Base-by-base conservation (phyloP, 257 asterid genomes). In the Gentiana straminea region DNA sequence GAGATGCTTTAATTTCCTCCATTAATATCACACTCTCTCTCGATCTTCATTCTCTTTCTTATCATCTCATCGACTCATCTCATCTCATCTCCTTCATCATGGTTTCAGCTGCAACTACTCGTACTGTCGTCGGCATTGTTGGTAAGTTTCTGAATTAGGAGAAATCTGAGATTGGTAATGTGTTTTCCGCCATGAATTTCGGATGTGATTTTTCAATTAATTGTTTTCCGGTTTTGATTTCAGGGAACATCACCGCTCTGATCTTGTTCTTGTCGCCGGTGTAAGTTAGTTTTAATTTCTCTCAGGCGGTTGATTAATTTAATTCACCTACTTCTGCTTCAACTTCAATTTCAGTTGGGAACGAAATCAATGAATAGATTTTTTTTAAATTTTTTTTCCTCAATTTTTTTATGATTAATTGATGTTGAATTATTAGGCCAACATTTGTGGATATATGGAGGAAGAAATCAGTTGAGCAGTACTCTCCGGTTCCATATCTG, bases 171-270 rank as follows among this genome's bases (percentile, higher is more conserved):
- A 7, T 5, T 41, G 44, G 1, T 4, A 39, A 7, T 39, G 5
- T 41, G 9, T 7, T 24, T 3, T 34, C 35, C 33, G 3, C 3
- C 13, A 33, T 7, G 34, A 38, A 36, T 9, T 35, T 9, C 13
- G 5, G 15, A 9, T 15, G 34, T 24, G 55, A 33, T 1, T 35
- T 55, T 46, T 34, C 24, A 24, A 24, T 24, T 24, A 24, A 24
- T 24, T 24, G 24, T 24, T 24, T 43, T 3, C 8, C 57, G 59
- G 64, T 33, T 68, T 55, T 24, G 10, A 24, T 75, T 74, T 32
- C 94, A 89, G 95, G 97, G 59, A 89, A 89, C 73, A 47, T 77
- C 68, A 81, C 75, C 61, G 72, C 97, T 3, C 74, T 86, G 60
- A 35, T 70, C 62, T 45, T 89, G 77, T 89, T 89, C 58, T 54